Conservation (phyloP, 2,329 filamentous ascomycete genomes). For the Gaeumannomyces sp. region DNA sequence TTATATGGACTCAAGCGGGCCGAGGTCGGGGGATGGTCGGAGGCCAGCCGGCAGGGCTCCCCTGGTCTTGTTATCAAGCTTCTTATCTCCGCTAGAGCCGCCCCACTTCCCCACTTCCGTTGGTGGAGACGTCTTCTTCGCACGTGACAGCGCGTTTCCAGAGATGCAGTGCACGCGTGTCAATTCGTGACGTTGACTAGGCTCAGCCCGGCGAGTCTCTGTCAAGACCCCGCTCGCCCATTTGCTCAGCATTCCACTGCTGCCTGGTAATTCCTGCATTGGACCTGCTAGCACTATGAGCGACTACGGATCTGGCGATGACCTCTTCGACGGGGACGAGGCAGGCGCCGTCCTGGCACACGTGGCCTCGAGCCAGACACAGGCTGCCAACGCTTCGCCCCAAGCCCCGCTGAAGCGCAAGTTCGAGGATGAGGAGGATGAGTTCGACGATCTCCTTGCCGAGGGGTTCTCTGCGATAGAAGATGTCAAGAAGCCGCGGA, state of each 20-base stretch:
- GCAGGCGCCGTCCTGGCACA: neutral
- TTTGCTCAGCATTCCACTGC: too few species aligned
- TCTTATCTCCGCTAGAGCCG: too few species aligned
- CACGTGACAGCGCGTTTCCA: neutral
- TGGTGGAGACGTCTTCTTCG: too few species aligned
- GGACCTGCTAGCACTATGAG: slow-evolving; percentile 14
- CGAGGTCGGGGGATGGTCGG: too few species aligned
- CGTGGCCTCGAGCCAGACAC: neutral
- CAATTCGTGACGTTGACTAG: too few species aligned
- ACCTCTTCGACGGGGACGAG: slow-evolving; percentile 25
- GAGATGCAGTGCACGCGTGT: neutral
- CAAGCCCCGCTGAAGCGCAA: neutral
- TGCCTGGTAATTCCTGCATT: too few species aligned
- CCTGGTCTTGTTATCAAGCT: too few species aligned
- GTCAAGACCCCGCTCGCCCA: too few species aligned
- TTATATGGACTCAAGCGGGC: too few species aligned
- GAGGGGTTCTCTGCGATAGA: neutral
- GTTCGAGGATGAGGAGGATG: slow-evolving; percentile 11
- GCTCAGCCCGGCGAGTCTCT: too few species aligned
- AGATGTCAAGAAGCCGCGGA: neutral
- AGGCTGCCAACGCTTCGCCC: neutral
- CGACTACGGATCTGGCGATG: slow-evolving; percentile 28
- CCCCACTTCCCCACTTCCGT: too few species aligned
- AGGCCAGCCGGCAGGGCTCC: too few species aligned
- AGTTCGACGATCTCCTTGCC: slow-evolving; percentile 11